Conservation (phyloP, 2,329 filamentous ascomycete species). For the Aspergillus costaricaensis region DNA sequence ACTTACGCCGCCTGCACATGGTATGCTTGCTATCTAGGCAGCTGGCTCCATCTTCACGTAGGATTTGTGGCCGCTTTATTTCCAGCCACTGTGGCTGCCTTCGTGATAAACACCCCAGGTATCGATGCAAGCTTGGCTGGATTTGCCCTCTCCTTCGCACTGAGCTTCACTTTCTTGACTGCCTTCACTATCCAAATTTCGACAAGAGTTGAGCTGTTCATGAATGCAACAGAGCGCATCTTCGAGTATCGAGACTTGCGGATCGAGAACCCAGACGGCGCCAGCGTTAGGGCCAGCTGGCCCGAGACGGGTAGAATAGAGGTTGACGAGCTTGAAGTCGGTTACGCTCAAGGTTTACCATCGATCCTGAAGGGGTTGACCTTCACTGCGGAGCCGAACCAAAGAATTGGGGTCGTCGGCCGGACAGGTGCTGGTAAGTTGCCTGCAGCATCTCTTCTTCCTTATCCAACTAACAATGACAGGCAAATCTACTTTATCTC, state of each 20-base stretch:
- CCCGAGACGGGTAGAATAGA: conserved; percentile 66
- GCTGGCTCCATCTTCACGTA: conserved; percentile 77
- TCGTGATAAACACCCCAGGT: conserved; percentile 62
- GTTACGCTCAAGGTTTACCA: conserved; percentile 70
- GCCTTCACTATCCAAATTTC: conserved; percentile 69
- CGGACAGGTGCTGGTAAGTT: conserved; percentile 32
- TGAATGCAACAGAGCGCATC: conserved; percentile 44
- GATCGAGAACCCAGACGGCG: conserved; percentile 28
- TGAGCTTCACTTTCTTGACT: conserved; percentile 67
- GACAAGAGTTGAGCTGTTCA: conserved; percentile 61
- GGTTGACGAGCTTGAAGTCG: conserved; percentile 70
- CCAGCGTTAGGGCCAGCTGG: conserved; percentile 32
- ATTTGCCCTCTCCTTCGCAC: conserved; percentile 72
- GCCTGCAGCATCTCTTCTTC: not conserved
- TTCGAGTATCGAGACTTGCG: conserved; percentile 56
- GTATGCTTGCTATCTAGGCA: conserved; percentile 71
- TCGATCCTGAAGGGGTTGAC: conserved; percentile 29
- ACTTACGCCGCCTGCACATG: conserved; percentile 62
- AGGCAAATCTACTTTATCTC: conserved; percentile 35
- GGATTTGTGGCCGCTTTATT: conserved; percentile 69
- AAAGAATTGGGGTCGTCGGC: conserved; percentile 37
- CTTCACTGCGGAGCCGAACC: conserved; percentile 29
- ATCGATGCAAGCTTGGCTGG: conserved; percentile 73
- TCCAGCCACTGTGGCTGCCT: conserved; percentile 62
- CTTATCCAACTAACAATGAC: not conserved